Evolutionary conservation across 2,329 filamentous ascomycete species (phyloP).

Genomic region (Alternaria hordeiaustralica): DNA sequence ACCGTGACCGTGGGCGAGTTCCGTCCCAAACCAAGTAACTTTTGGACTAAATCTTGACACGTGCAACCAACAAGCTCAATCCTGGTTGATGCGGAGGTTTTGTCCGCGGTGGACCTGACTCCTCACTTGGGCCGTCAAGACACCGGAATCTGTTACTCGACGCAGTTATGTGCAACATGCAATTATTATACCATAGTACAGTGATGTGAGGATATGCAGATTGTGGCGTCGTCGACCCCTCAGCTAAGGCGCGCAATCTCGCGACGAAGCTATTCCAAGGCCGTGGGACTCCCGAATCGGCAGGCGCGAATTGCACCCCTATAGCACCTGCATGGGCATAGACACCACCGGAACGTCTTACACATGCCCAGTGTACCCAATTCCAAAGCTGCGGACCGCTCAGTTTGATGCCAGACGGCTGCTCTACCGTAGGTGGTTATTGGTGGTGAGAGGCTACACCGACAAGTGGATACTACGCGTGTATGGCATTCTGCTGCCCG

Average conservation of each 20-base stretch:
- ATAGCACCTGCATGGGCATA: conserved; percentile 19
- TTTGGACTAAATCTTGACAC: neutral
- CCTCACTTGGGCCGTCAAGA: neutral
- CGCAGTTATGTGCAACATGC: neutral
- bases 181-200: neutral
- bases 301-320: conserved; percentile 25
- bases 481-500: conserved; percentile 7
- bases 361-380: neutral
- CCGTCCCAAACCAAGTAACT: conserved; percentile 16
- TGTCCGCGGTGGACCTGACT: conserved; percentile 3
- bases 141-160: neutral
- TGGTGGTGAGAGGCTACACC: conserved; percentile 7
- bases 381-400: conserved; percentile 6
- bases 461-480: neutral
- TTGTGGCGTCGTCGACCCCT: conserved; percentile 15
- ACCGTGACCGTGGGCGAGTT: conserved; percentile 5
- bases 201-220: neutral
- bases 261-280: conserved; percentile 3
- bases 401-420: conserved; percentile 12
- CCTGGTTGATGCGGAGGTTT: conserved; percentile 5
- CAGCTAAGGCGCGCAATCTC: conserved; percentile 10
- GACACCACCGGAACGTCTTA: conserved; percentile 5
- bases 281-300: conserved; percentile 18
- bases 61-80: conserved; percentile 11
- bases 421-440: conserved; percentile 9